Conservation (phyloP, 345 rosid genomes). For the Eucalyptus shirleyi region DNA sequence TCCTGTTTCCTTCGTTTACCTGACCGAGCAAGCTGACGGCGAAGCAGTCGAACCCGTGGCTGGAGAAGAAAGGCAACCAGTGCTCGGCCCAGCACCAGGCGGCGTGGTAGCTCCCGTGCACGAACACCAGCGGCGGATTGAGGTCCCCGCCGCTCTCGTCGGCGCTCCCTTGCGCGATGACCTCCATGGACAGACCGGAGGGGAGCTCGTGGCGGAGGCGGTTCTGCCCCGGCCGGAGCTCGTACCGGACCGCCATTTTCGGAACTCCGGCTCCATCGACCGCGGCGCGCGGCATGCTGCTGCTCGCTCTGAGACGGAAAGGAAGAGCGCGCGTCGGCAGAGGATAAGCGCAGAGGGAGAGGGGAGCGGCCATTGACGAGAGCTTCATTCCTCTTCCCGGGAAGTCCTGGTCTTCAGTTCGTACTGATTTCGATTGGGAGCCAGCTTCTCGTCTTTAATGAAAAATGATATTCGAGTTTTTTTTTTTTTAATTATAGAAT, state of each 20-base stretch:
- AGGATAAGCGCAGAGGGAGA: background rate
- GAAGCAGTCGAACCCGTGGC: slow-evolving; percentile 69
- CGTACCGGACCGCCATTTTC: slow-evolving; percentile 24
- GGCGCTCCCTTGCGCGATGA: slow-evolving; percentile 49
- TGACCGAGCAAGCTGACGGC: slow-evolving; percentile 79
- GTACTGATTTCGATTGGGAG: background rate
- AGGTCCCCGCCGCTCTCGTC: background rate
- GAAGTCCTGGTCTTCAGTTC: background rate
- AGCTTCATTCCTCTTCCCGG: background rate
- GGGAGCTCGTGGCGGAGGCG: slow-evolving; percentile 71
- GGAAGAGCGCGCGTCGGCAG: background rate
- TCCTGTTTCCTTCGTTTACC: slow-evolving; percentile 9
- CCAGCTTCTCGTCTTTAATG: background rate
- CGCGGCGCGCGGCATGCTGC: background rate
- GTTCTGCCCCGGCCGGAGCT: slow-evolving; percentile 54
- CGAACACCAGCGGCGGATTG: slow-evolving; percentile 62
- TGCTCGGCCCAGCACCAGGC: slow-evolving; percentile 98
- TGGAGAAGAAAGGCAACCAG: slow-evolving; percentile 82
- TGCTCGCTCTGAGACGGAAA: background rate
- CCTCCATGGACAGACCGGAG: slow-evolving; percentile 77
- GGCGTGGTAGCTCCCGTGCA: slow-evolving; percentile 92
- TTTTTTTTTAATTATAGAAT: background rate
- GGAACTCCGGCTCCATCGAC: slow-evolving; percentile 17
- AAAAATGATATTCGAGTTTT: background rate
- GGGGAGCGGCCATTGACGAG: background rate